Base-by-base conservation (phyloP, 1,284 basidiomycete genomes). In the Leccinum pachyderme region DNA sequence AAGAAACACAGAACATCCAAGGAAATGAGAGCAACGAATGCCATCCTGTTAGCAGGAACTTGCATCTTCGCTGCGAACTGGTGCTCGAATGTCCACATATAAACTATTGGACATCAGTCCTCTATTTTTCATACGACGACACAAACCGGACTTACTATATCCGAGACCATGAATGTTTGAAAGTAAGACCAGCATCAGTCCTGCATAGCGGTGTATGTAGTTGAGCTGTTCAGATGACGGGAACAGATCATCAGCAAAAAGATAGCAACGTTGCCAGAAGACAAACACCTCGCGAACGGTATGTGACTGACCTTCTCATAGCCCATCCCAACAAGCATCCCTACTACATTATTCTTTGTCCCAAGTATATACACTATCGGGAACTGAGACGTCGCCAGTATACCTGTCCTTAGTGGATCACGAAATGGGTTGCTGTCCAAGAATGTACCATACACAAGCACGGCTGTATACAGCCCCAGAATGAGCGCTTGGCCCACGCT, bases 181-280 rank as follows among this genome's bases (percentile, higher is more conserved):
- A 15, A 81, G 76, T 24, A 91, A 54, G 49, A 90, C 78, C 12
- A 86, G 65, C 49, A 86, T 60, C 45, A 81, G 72, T 13, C 89
- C 92, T 4, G 81, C 74, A 62, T 87, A 85, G 51, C 91, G 87
- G 72, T 95, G 92, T 37, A 93, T 67, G 66, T 83, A 87, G 70
- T 93, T 92, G 41, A 94, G 75, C 83, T 90, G 56, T 39, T 59
- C 43, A 18, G 37, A 39, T 51, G 31, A 5, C 35, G 4, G 22
- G 39, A n/a, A 39, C 2, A 28, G 15, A 37, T 18, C 48, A 53
- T 57, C 24, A 52, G 44, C 33, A 49, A 37, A 24, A 28, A 57
- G 18, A 52, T 3, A 28, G 11, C 3, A 22, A 45, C 13, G 7
- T 25, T 6, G n/a, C 28, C 4, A 28, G 11, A 39, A 39, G 22